Evolutionary conservation across 2,329 filamentous ascomycete genomes (phyloP).

Genomic region (Fusarium sulawesiense): DNA sequence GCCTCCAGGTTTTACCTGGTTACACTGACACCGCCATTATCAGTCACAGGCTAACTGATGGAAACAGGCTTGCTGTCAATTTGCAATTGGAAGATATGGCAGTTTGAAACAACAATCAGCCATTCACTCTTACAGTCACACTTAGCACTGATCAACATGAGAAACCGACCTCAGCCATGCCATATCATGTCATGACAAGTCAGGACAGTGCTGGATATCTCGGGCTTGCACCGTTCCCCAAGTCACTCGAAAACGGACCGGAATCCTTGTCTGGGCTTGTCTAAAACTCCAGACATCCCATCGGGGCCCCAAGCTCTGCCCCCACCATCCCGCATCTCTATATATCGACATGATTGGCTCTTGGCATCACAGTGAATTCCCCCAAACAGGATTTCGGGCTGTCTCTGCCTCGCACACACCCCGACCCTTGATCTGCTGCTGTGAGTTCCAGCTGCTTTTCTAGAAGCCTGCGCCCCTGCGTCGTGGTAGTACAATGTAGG

Average conservation of each 20-base stretch:
- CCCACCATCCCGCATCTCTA: constrained; percentile 45
- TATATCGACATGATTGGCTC: constrained; percentile 37
- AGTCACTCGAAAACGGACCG: constrained; percentile 52
- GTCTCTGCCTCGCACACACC: constrained; percentile 33
- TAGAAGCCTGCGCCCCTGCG: constrained; percentile 48
- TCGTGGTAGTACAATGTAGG: constrained; percentile 29
- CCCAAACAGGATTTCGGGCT: constrained; percentile 43
- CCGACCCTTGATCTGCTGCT: constrained; percentile 31
- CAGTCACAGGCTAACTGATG: constrained; percentile 34
- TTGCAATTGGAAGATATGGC: constrained; percentile 17
- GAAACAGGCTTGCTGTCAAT: constrained; percentile 30
- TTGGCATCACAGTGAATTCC: constrained; percentile 11
- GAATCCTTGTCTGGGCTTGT: constrained; percentile 44
- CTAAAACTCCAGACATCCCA: constrained; percentile 39
- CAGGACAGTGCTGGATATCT: constrained; percentile 30
- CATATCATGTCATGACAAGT: constrained; percentile 3
- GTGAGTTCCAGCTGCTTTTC: constrained; percentile 42
- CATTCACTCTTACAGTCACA: constrained; percentile 5
- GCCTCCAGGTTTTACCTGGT: constrained; percentile 27
- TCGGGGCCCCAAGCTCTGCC: constrained; percentile 36
- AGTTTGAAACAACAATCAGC: constrained; percentile 11
- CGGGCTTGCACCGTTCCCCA: constrained; percentile 46
- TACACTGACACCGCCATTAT: constrained; percentile 38
- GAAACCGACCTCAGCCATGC: background rate
- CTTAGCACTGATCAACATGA: constrained; percentile 24